Evolutionary conservation across 108 stramenopile species (phyloP).

Genomic region (Ochromonas danica): DNA sequence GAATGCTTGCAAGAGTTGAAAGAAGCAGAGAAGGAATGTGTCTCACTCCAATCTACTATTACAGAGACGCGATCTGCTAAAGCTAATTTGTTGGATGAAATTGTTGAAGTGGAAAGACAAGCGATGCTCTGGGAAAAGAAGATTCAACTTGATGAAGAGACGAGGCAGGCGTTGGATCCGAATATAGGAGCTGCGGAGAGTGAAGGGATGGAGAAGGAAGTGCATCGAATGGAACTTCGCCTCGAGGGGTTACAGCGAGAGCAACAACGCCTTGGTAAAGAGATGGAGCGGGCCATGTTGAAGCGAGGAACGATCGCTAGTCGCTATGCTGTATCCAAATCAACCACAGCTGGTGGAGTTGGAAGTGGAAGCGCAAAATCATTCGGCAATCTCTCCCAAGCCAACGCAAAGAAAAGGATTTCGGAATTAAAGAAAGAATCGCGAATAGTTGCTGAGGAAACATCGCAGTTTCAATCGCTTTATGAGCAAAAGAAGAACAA

Average conservation of each 20-base stretch:
- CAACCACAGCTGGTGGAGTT: slow-evolving; percentile 26
- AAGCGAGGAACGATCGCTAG: slow-evolving; percentile 72
- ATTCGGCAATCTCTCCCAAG: slow-evolving; percentile 36
- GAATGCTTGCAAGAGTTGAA: slow-evolving; percentile 68
- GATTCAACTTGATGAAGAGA: slow-evolving; percentile 77
- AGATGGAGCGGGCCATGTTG: slow-evolving; percentile 70
- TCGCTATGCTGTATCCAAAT: slow-evolving; percentile 52
- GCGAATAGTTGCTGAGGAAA: slow-evolving; percentile 38
- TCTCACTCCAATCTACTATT: slow-evolving; percentile 56
- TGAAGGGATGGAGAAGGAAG: slow-evolving; percentile 73
- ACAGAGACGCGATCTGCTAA: slow-evolving; percentile 52
- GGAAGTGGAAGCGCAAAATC: neutral
- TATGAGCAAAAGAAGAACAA: slow-evolving; percentile 25
- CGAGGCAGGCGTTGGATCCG: slow-evolving; percentile 70
- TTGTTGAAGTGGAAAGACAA: slow-evolving; percentile 65
- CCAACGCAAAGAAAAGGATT: slow-evolving; percentile 52
- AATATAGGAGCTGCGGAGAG: slow-evolving; percentile 64
- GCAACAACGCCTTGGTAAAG: slow-evolving; percentile 67
- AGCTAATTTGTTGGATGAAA: slow-evolving; percentile 58
- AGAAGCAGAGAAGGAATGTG: slow-evolving; percentile 60
- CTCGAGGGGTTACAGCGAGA: slow-evolving; percentile 64
- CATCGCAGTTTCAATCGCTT: slow-evolving; percentile 24
- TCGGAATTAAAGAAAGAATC: slow-evolving; percentile 2
- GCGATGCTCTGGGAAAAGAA: slow-evolving; percentile 73
- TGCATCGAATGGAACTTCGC: slow-evolving; percentile 73